Evolutionary conservation across 768 basidiomycete species (phyloP).

Genomic region (Cyclocybe aegerita): DNA sequence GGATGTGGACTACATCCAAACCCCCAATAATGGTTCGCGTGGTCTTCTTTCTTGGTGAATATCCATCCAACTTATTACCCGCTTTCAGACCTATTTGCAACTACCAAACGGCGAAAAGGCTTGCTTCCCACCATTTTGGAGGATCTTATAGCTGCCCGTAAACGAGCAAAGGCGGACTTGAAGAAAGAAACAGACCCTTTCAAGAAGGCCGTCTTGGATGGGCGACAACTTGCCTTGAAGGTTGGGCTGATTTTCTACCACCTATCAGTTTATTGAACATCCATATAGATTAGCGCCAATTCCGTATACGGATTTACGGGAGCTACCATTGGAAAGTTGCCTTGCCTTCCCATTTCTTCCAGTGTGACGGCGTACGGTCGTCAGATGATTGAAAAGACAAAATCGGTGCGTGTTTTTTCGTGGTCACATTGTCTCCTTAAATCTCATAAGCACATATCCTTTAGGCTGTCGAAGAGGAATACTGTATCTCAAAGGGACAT

Average conservation of each 20-base stretch:
- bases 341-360: constrained; percentile 94
- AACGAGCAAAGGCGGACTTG: constrained; percentile 91
- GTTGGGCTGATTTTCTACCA: constrained; percentile 34
- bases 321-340: constrained; percentile 94
- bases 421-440: neutral
- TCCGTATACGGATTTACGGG: constrained; percentile 99
- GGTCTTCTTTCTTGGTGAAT: neutral
- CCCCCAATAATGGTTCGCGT: constrained; percentile 86
- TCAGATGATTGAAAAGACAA: constrained; percentile 98
- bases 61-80: neutral
- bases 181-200: constrained; percentile 98
- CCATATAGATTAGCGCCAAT: constrained; percentile 89
- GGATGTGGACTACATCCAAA: constrained; percentile 89
- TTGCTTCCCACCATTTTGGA: constrained; percentile 90
- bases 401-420: constrained; percentile 53
- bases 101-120: constrained; percentile 73
- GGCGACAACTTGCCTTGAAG: constrained; percentile 95
- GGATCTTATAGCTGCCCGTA: constrained; percentile 90
- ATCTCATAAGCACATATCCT: neutral
- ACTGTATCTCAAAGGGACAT: constrained; percentile 82
- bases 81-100: constrained; percentile 79
- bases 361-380: constrained; percentile 95
- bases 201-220: constrained; percentile 95
- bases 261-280: neutral
- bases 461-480: constrained; percentile 88